These are phyloP conservation scores for Schizothecium vesticola DNA, from an alignment of 495 filamentous ascomycete genomes.

Conservation along the genomic window DNA sequence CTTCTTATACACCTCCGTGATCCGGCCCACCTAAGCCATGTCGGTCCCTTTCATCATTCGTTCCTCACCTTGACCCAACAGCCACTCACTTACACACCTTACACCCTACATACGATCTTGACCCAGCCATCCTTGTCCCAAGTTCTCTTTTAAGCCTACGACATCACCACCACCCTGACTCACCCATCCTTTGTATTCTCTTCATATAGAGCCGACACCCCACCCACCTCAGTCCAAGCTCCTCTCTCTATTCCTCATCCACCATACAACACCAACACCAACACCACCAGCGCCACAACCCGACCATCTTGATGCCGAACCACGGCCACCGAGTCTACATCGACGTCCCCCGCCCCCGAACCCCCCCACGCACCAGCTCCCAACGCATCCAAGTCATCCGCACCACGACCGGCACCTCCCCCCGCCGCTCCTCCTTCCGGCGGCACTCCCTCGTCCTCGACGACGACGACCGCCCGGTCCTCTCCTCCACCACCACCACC, in stretches of 20 bases:
- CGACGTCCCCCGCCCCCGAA: conserved; percentile 8
- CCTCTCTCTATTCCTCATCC: background rate
- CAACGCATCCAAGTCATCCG: conserved; percentile 5
- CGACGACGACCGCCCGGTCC: background rate
- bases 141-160: background rate
- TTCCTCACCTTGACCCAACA: conserved; percentile 6
- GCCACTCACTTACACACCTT: conserved; percentile 11
- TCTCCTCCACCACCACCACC: background rate
- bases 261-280: background rate
- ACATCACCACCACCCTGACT: background rate
- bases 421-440: conserved; percentile 11
- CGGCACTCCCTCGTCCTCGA: background rate
- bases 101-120: background rate
- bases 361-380: background rate
- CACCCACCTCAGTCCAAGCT: background rate
- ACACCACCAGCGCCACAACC: background rate
- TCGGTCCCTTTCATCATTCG: conserved; percentile 11
- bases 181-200: background rate
- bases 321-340: conserved; percentile 22
- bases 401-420: conserved; percentile 12
- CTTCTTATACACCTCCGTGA: conserved; percentile 9
- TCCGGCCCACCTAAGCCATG: conserved; percentile 4
- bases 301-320: conserved; percentile 13
- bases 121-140: background rate
- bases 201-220: background rate